Percentiles rank a stretch among this genome's conserved stretches.
These are phyloP conservation scores for Metarhizium humberi DNA, from an alignment of 2,329 filamentous ascomycete genomes.

Conservation along the genomic window DNA sequence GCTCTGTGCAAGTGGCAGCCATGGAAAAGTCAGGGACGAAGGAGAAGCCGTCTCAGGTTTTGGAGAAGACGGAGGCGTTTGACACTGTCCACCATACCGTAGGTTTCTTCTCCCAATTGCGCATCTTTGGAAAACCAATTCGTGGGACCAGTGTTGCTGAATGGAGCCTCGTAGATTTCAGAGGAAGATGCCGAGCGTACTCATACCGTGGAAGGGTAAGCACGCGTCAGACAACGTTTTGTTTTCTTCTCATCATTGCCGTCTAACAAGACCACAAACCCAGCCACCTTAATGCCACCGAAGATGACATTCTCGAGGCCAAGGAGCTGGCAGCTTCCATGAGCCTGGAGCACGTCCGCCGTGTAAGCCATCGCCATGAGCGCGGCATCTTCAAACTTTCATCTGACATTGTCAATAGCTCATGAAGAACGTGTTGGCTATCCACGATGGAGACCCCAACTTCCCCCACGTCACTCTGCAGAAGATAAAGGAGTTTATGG, in stretches of 20 bases:
- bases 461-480: constrained; percentile 25
- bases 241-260: neutral
- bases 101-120: neutral
- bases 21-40: constrained; percentile 1
- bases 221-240: neutral
- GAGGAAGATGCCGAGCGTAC: neutral
- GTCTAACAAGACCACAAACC: neutral
- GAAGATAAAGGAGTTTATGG: constrained; percentile 27
- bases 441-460: constrained; percentile 28
- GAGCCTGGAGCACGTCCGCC: constrained; percentile 23
- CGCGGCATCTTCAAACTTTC: too few species aligned
- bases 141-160: neutral
- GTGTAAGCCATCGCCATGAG: constrained; percentile 10
- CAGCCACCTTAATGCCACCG: constrained; percentile 26
- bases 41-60: neutral
- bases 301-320: constrained; percentile 34
- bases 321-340: constrained; percentile 26
- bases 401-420: constrained; percentile 13
- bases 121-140: neutral
- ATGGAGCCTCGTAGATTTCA: neutral
- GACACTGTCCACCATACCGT: neutral
- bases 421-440: constrained; percentile 23
- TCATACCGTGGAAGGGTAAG: constrained; percentile 1
- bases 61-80: neutral
- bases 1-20: neutral